Conservation (phyloP, 768 basidiomycete genomes). For the Russula sp. region DNA sequence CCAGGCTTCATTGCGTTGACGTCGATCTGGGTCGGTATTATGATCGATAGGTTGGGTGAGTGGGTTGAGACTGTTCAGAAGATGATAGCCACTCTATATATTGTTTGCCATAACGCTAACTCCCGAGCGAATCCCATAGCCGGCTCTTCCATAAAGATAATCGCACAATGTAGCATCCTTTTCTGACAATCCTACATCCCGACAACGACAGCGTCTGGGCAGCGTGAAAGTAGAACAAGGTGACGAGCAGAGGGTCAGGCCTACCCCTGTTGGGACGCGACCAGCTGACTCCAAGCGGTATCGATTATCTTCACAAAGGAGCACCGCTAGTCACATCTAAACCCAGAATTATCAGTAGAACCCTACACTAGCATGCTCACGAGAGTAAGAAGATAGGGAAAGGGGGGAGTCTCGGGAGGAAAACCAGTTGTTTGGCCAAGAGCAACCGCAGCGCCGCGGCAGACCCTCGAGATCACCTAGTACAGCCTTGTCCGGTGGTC, state of each 20-base stretch:
- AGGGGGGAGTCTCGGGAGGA: background rate
- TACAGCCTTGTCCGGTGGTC: no score
- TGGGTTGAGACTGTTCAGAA: background rate
- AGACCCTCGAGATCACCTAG: no score
- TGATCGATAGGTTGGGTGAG: background rate
- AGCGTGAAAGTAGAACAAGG: constrained; percentile 1
- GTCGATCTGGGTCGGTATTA: background rate
- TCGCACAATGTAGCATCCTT: background rate
- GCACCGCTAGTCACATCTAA: background rate
- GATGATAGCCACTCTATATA: constrained; percentile 7
- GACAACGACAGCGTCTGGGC: constrained; percentile 2
- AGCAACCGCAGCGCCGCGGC: no score
- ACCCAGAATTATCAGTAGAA: background rate
- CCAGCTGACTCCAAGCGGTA: background rate
- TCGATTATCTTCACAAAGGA: background rate
- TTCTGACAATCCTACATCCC: constrained; percentile 12
- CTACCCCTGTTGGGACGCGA: constrained; percentile 15
- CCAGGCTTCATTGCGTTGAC: background rate
- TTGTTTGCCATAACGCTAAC: background rate
- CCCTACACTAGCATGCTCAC: background rate
- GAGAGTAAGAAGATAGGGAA: background rate
- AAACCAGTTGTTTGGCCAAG: background rate
- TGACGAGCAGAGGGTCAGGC: background rate
- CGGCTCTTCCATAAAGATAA: no score
- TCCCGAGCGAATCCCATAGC: background rate